A percentile compares a stretch with the other conserved stretches of the same genome.
Evolutionary conservation across 345 rosid genomes (phyloP).

Genomic region (Camelina laxa): DNA sequence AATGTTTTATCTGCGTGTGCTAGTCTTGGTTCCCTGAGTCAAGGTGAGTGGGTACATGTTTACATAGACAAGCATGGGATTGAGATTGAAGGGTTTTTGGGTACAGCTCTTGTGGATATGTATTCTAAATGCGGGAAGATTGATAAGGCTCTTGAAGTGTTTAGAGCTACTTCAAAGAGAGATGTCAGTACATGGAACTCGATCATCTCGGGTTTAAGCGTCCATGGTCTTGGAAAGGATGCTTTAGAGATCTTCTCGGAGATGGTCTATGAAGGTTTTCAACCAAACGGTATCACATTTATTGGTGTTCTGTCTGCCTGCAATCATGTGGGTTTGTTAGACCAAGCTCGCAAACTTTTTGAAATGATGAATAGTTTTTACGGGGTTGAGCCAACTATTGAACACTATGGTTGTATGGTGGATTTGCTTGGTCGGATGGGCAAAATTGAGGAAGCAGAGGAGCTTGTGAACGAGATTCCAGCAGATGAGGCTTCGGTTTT

Average conservation of each 20-base stretch:
- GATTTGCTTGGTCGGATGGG: conserved; percentile 59
- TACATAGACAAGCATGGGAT: conserved; percentile 50
- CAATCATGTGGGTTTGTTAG: conserved; percentile 56
- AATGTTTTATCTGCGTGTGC: conserved; percentile 58
- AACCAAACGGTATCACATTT: conserved; percentile 53
- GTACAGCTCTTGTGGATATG: conserved; percentile 64
- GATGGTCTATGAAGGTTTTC: conserved; percentile 55
- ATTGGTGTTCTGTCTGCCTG: conserved; percentile 57
- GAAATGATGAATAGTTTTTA: conserved; percentile 49
- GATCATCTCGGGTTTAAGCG: conserved; percentile 54
- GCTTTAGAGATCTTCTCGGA: conserved; percentile 56
- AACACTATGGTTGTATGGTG: conserved; percentile 60
- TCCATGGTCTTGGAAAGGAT: conserved; percentile 49
- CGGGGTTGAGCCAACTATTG: conserved; percentile 53
- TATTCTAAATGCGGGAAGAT: conserved; percentile 60
- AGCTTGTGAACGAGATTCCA: conserved; percentile 45
- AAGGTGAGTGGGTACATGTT: conserved; percentile 56
- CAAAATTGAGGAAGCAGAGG: conserved; percentile 50
- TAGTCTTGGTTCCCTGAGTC: conserved; percentile 50
- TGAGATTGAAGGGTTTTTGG: conserved; percentile 46
- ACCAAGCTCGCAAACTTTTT: conserved; percentile 49
- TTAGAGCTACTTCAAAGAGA: conserved; percentile 43
- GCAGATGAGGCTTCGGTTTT: conserved; percentile 40
- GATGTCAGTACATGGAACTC: conserved; percentile 64
- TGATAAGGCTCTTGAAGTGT: conserved; percentile 56